These are phyloP conservation scores for Madurella fahalii DNA, from an alignment of 2,329 filamentous ascomycete genomes.

Conservation along the genomic window DNA sequence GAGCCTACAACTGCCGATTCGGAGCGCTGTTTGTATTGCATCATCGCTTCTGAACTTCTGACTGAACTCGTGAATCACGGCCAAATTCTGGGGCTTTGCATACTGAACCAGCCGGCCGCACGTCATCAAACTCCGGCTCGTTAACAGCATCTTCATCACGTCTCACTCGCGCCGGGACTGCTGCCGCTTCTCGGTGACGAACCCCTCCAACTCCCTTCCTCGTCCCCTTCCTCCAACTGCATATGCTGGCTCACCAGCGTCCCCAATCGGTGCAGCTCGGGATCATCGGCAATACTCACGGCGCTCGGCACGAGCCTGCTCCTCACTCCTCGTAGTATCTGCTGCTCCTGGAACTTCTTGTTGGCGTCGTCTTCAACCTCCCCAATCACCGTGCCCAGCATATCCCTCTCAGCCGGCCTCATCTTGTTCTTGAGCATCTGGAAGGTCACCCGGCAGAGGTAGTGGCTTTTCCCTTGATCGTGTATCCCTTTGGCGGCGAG, in stretches of 20 bases:
- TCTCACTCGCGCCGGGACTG: too few species aligned
- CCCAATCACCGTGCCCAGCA: background rate
- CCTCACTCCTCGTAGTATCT: too few species aligned
- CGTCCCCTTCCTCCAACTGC: background rate
- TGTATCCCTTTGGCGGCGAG: conserved; percentile 13
- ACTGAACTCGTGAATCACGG: too few species aligned
- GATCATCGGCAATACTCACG: background rate
- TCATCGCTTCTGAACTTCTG: too few species aligned
- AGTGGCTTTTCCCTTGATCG: conserved; percentile 16
- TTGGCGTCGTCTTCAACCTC: background rate
- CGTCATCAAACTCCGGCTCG: too few species aligned
- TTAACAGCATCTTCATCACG: too few species aligned
- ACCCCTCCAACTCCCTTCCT: background rate
- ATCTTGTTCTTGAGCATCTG: background rate
- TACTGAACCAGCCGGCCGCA: too few species aligned
- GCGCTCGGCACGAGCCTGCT: background rate
- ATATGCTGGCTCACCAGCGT: background rate
- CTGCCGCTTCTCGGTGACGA: too few species aligned
- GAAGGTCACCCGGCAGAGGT: conserved; percentile 5
- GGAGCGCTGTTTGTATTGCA: too few species aligned
- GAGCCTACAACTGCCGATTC: too few species aligned
- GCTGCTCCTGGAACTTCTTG: too few species aligned
- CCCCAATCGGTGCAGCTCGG: background rate
- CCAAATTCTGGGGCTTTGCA: too few species aligned
- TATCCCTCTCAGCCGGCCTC: background rate